Conservation (phyloP, 2,329 filamentous ascomycete species). For the Colletotrichum gloeosporioides region DNA sequence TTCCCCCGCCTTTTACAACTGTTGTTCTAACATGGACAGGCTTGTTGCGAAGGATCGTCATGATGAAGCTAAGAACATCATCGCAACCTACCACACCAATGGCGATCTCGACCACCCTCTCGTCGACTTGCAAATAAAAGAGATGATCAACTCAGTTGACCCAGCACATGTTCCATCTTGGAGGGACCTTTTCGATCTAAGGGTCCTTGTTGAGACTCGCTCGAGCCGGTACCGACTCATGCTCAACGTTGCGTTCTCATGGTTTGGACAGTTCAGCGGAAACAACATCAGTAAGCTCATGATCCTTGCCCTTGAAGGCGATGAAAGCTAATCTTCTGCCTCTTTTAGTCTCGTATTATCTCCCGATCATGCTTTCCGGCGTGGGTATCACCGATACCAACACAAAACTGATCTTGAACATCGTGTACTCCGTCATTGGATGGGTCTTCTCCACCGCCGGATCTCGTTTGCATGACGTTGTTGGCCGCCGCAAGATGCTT, state of each 20-base stretch:
- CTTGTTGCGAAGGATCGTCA: conserved; percentile 50
- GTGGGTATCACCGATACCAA: conserved; percentile 43
- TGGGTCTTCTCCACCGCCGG: conserved; percentile 40
- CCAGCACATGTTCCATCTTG: conserved; percentile 27
- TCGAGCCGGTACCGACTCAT: conserved; percentile 41
- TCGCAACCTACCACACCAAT: conserved; percentile 55
- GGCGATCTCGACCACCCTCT: conserved; percentile 37
- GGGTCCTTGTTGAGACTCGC: conserved; percentile 37
- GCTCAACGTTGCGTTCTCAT: conserved; percentile 44
- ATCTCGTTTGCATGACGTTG: conserved; percentile 42
- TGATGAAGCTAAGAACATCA: conserved; percentile 53
- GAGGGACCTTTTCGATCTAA: conserved; percentile 40
- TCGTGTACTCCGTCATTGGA: conserved; percentile 43
- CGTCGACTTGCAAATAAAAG: conserved; percentile 14
- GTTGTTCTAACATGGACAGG: conserved; percentile 43
- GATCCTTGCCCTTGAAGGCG: not conserved
- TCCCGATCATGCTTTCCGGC: conserved; percentile 42
- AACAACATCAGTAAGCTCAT: conserved; percentile 28
- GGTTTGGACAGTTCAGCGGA: conserved; percentile 43
- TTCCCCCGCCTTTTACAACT: not conserved
- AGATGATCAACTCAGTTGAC: conserved; percentile 23
- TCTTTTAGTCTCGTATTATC: conserved; percentile 37
- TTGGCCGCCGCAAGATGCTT: conserved; percentile 45
- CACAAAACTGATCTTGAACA: conserved; percentile 44
- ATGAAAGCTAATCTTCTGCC: not conserved